These are phyloP conservation scores for Physcomitrellopsis africana DNA, from an alignment of 225 moss, liverwort and hornwort genomes.

Conservation along the genomic window DNA sequence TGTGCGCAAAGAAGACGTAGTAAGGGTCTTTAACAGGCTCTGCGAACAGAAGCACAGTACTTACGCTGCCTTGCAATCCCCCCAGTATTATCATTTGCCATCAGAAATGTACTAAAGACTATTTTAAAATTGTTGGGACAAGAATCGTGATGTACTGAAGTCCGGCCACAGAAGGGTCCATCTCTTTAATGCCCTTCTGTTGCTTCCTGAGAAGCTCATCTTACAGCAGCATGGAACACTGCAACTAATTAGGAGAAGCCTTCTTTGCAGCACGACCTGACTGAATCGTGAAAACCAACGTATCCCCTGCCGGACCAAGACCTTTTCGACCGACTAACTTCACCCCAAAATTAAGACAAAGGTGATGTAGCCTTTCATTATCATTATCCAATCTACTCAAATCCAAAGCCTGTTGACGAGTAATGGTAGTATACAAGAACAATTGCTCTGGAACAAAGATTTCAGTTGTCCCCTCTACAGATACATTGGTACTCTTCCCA, in stretches of 20 bases:
- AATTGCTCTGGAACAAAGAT: slow-evolving; percentile 61
- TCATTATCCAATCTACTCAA: slow-evolving; percentile 91
- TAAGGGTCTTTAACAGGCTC: slow-evolving; percentile 6
- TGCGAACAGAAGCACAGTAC: slow-evolving; percentile 18
- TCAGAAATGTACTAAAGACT: slow-evolving; percentile 27
- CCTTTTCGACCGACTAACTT: slow-evolving; percentile 97
- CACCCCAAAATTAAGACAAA: slow-evolving; percentile 79
- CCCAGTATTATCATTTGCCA: slow-evolving; percentile 17
- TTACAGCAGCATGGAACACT: slow-evolving; percentile 24
- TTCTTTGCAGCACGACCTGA: slow-evolving; percentile 78
- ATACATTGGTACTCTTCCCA: slow-evolving; percentile 39
- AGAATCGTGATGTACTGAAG: slow-evolving; percentile 25
- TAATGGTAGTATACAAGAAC: slow-evolving; percentile 85
- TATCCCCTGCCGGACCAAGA: slow-evolving; percentile 88
- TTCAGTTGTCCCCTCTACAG: slow-evolving; percentile 51
- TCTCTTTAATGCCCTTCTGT: slow-evolving; percentile 1
- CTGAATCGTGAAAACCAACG: slow-evolving; percentile 74
- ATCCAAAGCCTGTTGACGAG: slow-evolving; percentile 89
- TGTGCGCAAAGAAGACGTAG: too few relatives aligned
- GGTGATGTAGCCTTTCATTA: slow-evolving; percentile 73
- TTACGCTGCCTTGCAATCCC: neutral
- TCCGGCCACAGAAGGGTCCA: slow-evolving; percentile 24
- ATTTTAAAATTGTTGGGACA: slow-evolving; percentile 29
- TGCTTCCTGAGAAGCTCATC: slow-evolving; percentile 32
- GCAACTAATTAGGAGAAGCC: slow-evolving; percentile 36